These are phyloP conservation scores for Botryotinia globosa DNA, from an alignment of 2,329 filamentous ascomycete genomes.

Conservation along the genomic window DNA sequence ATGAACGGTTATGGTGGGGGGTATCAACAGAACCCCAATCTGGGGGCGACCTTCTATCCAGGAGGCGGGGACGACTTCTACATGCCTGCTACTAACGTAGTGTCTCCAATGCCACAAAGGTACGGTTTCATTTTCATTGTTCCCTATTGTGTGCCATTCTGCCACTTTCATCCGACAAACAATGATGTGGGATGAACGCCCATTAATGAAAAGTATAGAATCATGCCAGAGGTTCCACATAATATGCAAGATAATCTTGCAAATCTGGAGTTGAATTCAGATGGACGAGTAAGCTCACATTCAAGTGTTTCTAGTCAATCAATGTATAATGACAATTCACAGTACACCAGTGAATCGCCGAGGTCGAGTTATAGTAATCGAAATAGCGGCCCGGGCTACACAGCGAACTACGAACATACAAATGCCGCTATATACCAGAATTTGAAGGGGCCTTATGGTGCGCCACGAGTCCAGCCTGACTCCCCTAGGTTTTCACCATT, in stretches of 20 bases:
- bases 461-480: constrained; percentile 24
- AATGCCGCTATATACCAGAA: constrained; percentile 39
- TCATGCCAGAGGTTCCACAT: constrained; percentile 92
- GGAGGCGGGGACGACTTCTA: constrained; percentile 66
- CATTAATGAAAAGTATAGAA: constrained; percentile 50
- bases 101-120: constrained; percentile 70
- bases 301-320: constrained; percentile 32
- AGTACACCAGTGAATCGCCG: constrained; percentile 22
- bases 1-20: constrained; percentile 23
- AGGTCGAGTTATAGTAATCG: constrained; percentile 20
- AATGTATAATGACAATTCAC: constrained; percentile 24
- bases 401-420: constrained; percentile 38
- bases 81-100: constrained; percentile 56
- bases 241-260: constrained; percentile 95
- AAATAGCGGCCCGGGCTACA: constrained; percentile 31
- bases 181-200: background rate
- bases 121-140: constrained; percentile 37
- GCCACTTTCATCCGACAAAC: background rate
- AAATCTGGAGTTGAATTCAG: constrained; percentile 79
- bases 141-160: constrained; percentile 9
- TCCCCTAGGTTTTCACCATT: constrained; percentile 87
- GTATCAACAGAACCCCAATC: constrained; percentile 32
- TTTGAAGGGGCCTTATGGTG: constrained; percentile 28
- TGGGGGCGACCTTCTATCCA: constrained; percentile 66
- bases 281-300: constrained; percentile 32